Evolutionary conservation across 2,329 filamentous ascomycete genomes (phyloP).

Genomic region (Colletotrichum brevisporum): DNA sequence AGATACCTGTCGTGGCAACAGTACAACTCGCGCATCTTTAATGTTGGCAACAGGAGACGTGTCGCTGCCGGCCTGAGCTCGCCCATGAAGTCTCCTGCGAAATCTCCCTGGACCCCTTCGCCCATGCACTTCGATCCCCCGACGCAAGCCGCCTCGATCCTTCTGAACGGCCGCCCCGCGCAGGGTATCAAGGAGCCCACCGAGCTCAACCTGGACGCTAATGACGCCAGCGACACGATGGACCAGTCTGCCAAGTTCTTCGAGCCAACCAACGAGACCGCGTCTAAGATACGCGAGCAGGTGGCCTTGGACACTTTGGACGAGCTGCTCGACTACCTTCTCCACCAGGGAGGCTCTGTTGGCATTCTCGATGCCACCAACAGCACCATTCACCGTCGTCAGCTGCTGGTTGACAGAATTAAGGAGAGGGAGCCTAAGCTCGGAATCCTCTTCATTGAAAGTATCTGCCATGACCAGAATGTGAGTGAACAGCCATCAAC

Average conservation of each 20-base stretch:
- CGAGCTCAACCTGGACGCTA: conserved; percentile 52
- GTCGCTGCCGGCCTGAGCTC: conserved; percentile 76
- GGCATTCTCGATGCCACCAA: conserved; percentile 98
- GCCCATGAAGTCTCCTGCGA: conserved; percentile 57
- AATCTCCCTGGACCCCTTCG: conserved; percentile 53
- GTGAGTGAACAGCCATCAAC: conserved; percentile 50
- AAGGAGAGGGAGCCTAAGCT: conserved; percentile 86
- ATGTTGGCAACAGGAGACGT: conserved; percentile 92
- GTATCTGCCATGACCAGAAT: conserved; percentile 86
- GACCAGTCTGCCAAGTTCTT: conserved; percentile 96
- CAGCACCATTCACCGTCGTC: conserved; percentile 88
- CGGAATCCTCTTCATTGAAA: conserved; percentile 95
- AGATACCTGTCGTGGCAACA: conserved; percentile 98
- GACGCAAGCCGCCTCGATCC: conserved; percentile 69
- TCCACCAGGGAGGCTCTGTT: conserved; percentile 85
- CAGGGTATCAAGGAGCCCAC: conserved; percentile 55
- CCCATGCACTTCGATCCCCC: conserved; percentile 57
- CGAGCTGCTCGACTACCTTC: conserved; percentile 90
- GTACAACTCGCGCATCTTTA: conserved; percentile 96
- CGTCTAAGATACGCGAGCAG: conserved; percentile 88
- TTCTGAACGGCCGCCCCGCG: conserved; percentile 67
- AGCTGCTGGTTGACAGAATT: conserved; percentile 87
- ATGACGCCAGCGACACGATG: conserved; percentile 64
- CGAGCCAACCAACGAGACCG: conserved; percentile 87
- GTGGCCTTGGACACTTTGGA: conserved; percentile 93